phyloP scores from a whole-genome alignment of 148 eudicot genomes.

The Arctostaphylos glauca region DNA sequence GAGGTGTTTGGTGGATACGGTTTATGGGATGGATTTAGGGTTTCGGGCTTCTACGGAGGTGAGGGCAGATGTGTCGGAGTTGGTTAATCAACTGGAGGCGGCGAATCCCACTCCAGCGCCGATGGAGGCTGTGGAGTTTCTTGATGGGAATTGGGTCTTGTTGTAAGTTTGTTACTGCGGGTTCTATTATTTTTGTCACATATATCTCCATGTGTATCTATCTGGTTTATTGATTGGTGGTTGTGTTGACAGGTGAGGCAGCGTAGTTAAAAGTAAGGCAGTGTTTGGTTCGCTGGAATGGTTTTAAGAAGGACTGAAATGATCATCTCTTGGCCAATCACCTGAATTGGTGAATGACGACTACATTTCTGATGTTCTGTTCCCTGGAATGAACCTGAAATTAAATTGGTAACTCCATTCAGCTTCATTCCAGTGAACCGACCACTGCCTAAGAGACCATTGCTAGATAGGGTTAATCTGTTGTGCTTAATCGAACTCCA shows the following conservation, averaged over 20 bases:
- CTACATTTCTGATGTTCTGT: background rate
- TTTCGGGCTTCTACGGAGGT: conserved; percentile 68
- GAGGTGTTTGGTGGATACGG: conserved; percentile 83
- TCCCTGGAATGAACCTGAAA: background rate
- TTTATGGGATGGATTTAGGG: conserved; percentile 77
- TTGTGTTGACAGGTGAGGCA: background rate
- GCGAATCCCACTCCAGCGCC: conserved; percentile 68
- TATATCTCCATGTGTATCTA: background rate
- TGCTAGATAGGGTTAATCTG: background rate
- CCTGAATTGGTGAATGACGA: background rate
- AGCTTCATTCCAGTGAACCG: background rate
- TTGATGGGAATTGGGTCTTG: conserved; percentile 91
- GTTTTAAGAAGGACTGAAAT: background rate
- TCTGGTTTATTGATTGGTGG: background rate
- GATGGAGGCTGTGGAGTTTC: conserved; percentile 55
- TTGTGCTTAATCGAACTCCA: background rate
- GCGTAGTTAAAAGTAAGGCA: background rate
- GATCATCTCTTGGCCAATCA: background rate
- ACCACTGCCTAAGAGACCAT: background rate
- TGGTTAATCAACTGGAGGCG: conserved; percentile 77
- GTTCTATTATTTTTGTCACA: background rate
- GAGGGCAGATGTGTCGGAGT: conserved; percentile 78
- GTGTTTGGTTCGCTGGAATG: background rate
- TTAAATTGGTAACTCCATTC: background rate
- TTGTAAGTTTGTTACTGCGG: conserved; percentile 50